A percentile compares a stretch with the other conserved stretches of the same genome.
phyloP scores from a whole-genome alignment of 495 filamentous ascomycete species.

The Tuber indicum region DNA sequence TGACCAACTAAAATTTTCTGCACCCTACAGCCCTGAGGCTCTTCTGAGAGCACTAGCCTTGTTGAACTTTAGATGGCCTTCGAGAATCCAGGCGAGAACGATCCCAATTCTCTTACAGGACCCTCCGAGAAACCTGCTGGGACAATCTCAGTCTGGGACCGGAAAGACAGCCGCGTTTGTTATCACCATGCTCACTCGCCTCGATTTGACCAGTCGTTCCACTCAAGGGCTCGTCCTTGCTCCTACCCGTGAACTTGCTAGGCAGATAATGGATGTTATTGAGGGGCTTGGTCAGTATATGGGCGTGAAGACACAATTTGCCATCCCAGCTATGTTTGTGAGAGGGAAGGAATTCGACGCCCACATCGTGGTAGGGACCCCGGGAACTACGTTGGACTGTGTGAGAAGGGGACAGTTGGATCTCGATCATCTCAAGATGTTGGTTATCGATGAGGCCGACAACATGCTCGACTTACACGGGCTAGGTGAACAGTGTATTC shows the following conservation, averaged over 20 bases:
- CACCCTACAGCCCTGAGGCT: slow-evolving; percentile 41
- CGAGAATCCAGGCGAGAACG: slow-evolving; percentile 92
- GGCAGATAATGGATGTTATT: slow-evolving; percentile 84
- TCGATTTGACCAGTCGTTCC: slow-evolving; percentile 58
- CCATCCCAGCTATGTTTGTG: slow-evolving; percentile 66
- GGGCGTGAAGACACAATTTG: slow-evolving; percentile 56
- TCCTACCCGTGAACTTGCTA: slow-evolving; percentile 87
- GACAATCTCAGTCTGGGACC: slow-evolving; percentile 95
- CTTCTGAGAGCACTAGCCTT: slow-evolving; percentile 49
- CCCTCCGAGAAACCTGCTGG: slow-evolving; percentile 86
- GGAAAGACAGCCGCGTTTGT: slow-evolving; percentile 97
- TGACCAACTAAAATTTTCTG: neutral
- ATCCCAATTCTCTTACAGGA: slow-evolving; percentile 79
- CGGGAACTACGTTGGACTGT: slow-evolving; percentile 82
- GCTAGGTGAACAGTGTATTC: slow-evolving; percentile 85
- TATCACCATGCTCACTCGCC: slow-evolving; percentile 81
- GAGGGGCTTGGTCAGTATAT: slow-evolving; percentile 75
- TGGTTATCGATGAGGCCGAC: slow-evolving; percentile 89
- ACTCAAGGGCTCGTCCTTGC: slow-evolving; percentile 84
- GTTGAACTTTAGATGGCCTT: slow-evolving; percentile 89
- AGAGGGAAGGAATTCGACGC: slow-evolving; percentile 56
- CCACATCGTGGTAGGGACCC: slow-evolving; percentile 85
- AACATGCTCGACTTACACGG: slow-evolving; percentile 96
- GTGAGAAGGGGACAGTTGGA: slow-evolving; percentile 65
- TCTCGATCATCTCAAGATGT: slow-evolving; percentile 57